These are phyloP conservation scores for Tulasnella sp. DNA, from an alignment of 768 basidiomycete genomes.

Conservation along the genomic window DNA sequence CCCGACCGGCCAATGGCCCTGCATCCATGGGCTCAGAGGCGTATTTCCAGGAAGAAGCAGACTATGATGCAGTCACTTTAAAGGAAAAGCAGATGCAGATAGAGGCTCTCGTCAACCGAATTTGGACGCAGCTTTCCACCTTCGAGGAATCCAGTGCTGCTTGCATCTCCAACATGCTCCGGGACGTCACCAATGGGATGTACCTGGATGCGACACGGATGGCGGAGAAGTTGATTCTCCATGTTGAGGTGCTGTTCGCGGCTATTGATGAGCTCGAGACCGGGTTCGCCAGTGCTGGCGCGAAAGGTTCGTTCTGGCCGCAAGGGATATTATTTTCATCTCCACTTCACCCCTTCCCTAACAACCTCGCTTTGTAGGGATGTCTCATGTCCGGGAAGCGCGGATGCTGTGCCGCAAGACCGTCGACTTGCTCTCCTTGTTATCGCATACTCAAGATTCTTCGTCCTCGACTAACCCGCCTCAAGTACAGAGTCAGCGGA, in stretches of 20 bases:
- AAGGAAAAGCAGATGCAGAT: constrained; percentile 88
- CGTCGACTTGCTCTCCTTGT: constrained; percentile 94
- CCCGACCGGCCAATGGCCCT: constrained; percentile 32
- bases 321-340: background rate
- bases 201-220: constrained; percentile 95
- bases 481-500: constrained; percentile 48
- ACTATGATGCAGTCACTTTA: constrained; percentile 70
- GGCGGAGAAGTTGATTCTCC: constrained; percentile 97
- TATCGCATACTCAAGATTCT: constrained; percentile 87
- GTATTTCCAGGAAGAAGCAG: constrained; percentile 72
- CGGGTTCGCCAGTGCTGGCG: constrained; percentile 69
- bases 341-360: background rate
- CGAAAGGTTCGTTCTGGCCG: constrained; percentile 65
- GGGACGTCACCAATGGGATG: constrained; percentile 93
- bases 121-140: constrained; percentile 97
- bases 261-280: constrained; percentile 95
- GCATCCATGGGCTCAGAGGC: constrained; percentile 34
- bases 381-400: constrained; percentile 97
- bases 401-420: constrained; percentile 98
- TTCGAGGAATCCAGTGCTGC: constrained; percentile 99
- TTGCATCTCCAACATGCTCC: constrained; percentile 97
- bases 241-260: constrained; percentile 96
- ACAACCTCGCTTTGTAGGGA: constrained; percentile 50
- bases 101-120: constrained; percentile 97
- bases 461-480: constrained; percentile 52